A percentile compares a stretch with the other conserved stretches of the same genome.
These are phyloP conservation scores for Suillus variegatus DNA, from an alignment of 768 basidiomycete genomes.

Conservation along the genomic window DNA sequence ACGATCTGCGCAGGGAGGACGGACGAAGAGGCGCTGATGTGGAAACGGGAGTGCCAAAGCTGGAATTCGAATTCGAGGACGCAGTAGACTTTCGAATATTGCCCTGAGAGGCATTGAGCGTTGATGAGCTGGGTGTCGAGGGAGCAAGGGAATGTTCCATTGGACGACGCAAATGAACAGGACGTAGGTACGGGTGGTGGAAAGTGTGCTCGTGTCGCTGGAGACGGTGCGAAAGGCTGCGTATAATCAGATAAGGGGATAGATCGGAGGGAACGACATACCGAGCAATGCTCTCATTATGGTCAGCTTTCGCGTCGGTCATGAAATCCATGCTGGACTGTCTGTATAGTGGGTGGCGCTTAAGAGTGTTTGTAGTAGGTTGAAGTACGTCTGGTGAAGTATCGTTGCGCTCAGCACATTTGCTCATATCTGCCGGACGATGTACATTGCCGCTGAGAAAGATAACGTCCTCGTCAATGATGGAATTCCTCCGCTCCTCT, in stretches of 20 bases:
- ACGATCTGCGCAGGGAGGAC: constrained; percentile 44
- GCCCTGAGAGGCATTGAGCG: background rate
- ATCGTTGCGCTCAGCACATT: constrained; percentile 10
- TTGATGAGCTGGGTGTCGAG: constrained; percentile 1
- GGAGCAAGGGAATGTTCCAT: background rate
- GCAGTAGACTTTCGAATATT: constrained; percentile 31
- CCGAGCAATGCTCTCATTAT: constrained; percentile 60
- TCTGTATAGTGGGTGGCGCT: constrained; percentile 63
- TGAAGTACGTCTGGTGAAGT: constrained; percentile 43
- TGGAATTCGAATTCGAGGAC: constrained; percentile 32
- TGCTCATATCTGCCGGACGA: constrained; percentile 3
- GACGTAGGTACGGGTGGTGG: constrained; percentile 4
- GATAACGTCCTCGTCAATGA: constrained; percentile 49
- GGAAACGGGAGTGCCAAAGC: constrained; percentile 39
- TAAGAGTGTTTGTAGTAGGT: constrained; percentile 50
- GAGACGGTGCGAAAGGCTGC: constrained; percentile 2
- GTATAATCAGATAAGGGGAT: constrained; percentile 8
- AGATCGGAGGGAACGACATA: constrained; percentile 38
- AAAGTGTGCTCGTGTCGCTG: constrained; percentile 7
- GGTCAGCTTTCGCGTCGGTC: constrained; percentile 44
- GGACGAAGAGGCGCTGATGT: constrained; percentile 38
- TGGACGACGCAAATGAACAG: background rate
- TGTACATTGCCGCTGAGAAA: constrained; percentile 13
- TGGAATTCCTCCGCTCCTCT: constrained; percentile 45
- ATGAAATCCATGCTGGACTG: constrained; percentile 91